These are phyloP conservation scores for Schizosaccharomyces osmophilus DNA, from an alignment of 805 yeast genomes.

Conservation along the genomic window DNA sequence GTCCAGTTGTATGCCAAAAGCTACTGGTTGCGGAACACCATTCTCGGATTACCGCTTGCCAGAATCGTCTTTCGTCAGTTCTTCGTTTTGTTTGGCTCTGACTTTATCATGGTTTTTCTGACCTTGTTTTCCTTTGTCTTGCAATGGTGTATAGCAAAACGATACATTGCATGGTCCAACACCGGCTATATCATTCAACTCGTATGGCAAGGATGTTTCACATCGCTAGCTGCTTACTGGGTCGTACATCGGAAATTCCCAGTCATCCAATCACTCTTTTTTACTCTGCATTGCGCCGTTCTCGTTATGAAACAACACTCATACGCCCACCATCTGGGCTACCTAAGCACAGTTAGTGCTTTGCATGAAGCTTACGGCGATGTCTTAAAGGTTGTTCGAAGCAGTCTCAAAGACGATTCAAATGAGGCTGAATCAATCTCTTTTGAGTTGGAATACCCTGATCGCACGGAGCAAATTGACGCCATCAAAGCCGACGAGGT, in stretches of 20 bases:
- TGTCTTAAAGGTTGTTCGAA: conserved; percentile 16
- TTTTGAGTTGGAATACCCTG: not conserved
- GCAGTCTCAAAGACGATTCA: conserved; percentile 3
- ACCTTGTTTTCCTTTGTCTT: conserved; percentile 35
- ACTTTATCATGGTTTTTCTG: conserved; percentile 45
- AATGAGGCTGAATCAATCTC: conserved; percentile 1
- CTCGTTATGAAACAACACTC: conserved; percentile 90
- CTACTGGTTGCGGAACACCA: conserved; percentile 13
- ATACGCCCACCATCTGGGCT: conserved; percentile 76
- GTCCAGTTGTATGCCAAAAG: conserved; percentile 31
- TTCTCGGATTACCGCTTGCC: conserved; percentile 26
- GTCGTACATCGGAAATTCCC: conserved; percentile 38
- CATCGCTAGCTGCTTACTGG: conserved; percentile 28
- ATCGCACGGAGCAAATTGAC: conserved; percentile 5
- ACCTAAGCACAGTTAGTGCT: conserved; percentile 38
- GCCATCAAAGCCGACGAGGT: not conserved
- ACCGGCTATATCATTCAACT: conserved; percentile 43
- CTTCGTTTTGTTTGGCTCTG: conserved; percentile 45
- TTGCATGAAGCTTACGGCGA: conserved; percentile 31
- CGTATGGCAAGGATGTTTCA: conserved; percentile 28
- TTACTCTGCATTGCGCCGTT: conserved; percentile 64
- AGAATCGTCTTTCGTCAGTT: conserved; percentile 35
- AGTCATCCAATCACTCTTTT: conserved; percentile 77
- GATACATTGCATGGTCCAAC: conserved; percentile 31
- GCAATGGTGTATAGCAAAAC: conserved; percentile 28